Evolutionary conservation across 2,329 filamentous ascomycete species (phyloP), one percentile per base, ranked within the genome.

Genomic region (Cladosporium colombiae): DNA sequence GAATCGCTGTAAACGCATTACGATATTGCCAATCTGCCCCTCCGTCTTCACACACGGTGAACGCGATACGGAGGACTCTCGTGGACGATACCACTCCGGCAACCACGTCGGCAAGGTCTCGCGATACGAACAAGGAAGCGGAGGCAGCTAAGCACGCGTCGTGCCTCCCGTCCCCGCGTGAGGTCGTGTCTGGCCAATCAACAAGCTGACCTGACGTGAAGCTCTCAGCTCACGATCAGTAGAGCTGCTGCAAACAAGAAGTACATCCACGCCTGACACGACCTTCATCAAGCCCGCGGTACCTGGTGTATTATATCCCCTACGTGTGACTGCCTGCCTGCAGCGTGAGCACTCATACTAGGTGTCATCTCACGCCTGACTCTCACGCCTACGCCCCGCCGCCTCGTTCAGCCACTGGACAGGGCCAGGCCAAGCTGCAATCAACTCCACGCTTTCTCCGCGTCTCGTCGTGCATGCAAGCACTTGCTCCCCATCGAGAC

Each of bases 401-500:
- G 57, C 57, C 59, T 60, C 40, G 29, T 16, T 49, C 57, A 46
- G 57, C 57, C 37, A 60, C 55, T 40, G 37, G 56, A 14, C 37
- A 59, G 33, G 37, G 31, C n/a, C 53, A 33, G 25, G 37, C 56
- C 56, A 46, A 40, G 35, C 21, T 29, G 37, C 44, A 46, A 40
- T 53, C 59, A 46, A 46, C 59, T 33, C 46, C 59, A 31, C 59
- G 31, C 59, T 62, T 21, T 21, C 59, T 52, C 57, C 57, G 57
- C 57, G 57, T 62, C 59, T 62, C 59, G 25, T 35, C 59, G 59
- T 62, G 29, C 31, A 62, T 62, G 46, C 59, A 52, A 50, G 59
- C 46, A 62, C 59, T 62, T 62, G 58, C 59, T 52, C 59, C 59
- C 59, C 46, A 62, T 62, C 59, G 44, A 52, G 46, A 62, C 59